These are phyloP conservation scores for Leishmania braziliensis DNA, from an alignment of 208 protist genomes.

Conservation along the genomic window DNA sequence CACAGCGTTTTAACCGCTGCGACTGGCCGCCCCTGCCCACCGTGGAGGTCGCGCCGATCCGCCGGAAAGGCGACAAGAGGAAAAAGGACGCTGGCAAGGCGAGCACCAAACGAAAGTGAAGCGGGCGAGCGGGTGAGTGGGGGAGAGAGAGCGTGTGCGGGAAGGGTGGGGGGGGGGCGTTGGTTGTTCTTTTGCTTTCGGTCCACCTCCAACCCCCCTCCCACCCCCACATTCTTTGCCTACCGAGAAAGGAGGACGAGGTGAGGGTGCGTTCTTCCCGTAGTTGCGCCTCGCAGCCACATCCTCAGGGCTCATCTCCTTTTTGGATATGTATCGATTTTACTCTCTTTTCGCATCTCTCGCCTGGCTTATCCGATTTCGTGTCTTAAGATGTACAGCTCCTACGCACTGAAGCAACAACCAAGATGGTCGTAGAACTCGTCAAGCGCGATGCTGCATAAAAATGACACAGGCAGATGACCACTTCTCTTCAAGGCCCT, in stretches of 20 bases:
- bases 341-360: background rate
- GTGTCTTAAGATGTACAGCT: constrained; percentile 3
- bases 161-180: background rate
- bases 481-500: background rate
- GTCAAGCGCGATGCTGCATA: background rate
- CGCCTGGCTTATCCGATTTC: background rate
- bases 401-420: background rate
- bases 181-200: background rate
- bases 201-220: background rate
- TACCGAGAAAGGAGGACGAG: background rate
- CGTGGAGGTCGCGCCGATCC: constrained; percentile 61
- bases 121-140: background rate
- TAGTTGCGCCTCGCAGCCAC: background rate
- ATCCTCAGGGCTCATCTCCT: background rate
- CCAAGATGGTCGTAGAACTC: background rate
- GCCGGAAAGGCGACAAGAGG: constrained; percentile 74
- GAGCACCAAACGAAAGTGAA: constrained; percentile 15
- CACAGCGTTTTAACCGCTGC: constrained; percentile 1
- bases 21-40: constrained; percentile 17
- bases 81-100: constrained; percentile 41
- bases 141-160: background rate
- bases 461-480: too few relatives aligned
- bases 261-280: background rate
- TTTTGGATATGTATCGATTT: background rate
- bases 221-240: background rate